A percentile compares a stretch with the other conserved stretches of the same genome.
Conservation (phyloP, 1,284 basidiomycete genomes). For the Crepidotus sp. region DNA sequence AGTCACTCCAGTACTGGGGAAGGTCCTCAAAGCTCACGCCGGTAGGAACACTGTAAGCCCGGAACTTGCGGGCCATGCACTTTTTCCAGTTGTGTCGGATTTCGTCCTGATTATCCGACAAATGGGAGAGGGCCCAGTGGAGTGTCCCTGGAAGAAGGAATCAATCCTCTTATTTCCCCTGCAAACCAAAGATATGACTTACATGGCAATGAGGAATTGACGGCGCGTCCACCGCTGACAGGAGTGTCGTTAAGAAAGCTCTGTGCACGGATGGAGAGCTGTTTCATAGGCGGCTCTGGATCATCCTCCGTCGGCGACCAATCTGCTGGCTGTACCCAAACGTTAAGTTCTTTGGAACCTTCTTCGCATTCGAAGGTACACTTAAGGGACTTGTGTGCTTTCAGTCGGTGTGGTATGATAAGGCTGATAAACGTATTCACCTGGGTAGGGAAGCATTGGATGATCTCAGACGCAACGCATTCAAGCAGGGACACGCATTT, state of each 20-base stretch:
- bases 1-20: slow-evolving; percentile 37
- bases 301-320: slow-evolving; percentile 31
- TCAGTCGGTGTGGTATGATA: neutral
- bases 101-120: slow-evolving; percentile 24
- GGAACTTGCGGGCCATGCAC: slow-evolving; percentile 34
- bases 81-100: slow-evolving; percentile 28
- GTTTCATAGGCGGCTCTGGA: slow-evolving; percentile 30
- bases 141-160: slow-evolving; percentile 40
- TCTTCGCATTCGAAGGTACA: slow-evolving; percentile 52
- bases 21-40: slow-evolving; percentile 38
- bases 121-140: slow-evolving; percentile 39
- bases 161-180: neutral
- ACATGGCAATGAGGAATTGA: slow-evolving; percentile 32
- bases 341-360: slow-evolving; percentile 35
- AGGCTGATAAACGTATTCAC: slow-evolving; percentile 29
- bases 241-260: slow-evolving; percentile 28
- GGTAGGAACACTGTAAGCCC: slow-evolving; percentile 37
- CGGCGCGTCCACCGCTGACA: slow-evolving; percentile 28
- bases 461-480: slow-evolving; percentile 53
- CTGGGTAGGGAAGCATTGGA: slow-evolving; percentile 56
- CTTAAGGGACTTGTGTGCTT: slow-evolving; percentile 38
- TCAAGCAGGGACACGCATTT: slow-evolving; percentile 75
- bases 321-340: slow-evolving; percentile 59
- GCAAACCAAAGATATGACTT: slow-evolving; percentile 18
- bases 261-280: slow-evolving; percentile 27